phyloP scores from a whole-genome alignment of 1,284 basidiomycete species.

The Ceratobasidium sp. region DNA sequence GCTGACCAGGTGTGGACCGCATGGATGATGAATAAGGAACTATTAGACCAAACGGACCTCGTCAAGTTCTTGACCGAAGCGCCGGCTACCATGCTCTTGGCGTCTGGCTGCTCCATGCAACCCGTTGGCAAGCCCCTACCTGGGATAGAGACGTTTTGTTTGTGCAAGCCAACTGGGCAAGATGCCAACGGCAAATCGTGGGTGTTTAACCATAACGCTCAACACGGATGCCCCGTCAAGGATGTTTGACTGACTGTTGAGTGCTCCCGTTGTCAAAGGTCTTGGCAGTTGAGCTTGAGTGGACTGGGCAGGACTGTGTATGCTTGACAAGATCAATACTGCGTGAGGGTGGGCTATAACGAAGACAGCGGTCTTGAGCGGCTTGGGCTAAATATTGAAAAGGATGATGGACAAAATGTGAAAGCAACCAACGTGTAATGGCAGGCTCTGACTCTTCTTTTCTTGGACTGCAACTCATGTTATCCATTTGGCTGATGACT shows the following conservation, averaged over 20 bases:
- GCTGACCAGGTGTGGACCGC: no score
- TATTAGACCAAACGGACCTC: neutral
- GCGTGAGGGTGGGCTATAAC: no score
- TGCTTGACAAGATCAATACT: no score
- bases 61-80: neutral
- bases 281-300: neutral
- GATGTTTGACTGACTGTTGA: neutral
- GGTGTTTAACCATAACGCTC: neutral
- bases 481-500: no score
- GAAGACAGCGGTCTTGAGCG: no score
- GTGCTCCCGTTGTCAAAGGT: neutral
- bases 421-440: no score
- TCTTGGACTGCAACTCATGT: no score
- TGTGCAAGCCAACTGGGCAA: no score
- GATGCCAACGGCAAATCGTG: neutral
- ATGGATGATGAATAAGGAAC: neutral
- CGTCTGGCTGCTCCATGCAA: neutral
- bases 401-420: no score
- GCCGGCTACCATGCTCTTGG: neutral
- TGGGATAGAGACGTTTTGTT: neutral
- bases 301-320: neutral
- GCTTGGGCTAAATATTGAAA: no score
- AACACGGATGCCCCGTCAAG: neutral
- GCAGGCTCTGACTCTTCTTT: no score
- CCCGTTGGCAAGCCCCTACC: neutral